Conservation (phyloP, 2,329 filamentous ascomycete species). For the Plectosphaerella sp. region DNA sequence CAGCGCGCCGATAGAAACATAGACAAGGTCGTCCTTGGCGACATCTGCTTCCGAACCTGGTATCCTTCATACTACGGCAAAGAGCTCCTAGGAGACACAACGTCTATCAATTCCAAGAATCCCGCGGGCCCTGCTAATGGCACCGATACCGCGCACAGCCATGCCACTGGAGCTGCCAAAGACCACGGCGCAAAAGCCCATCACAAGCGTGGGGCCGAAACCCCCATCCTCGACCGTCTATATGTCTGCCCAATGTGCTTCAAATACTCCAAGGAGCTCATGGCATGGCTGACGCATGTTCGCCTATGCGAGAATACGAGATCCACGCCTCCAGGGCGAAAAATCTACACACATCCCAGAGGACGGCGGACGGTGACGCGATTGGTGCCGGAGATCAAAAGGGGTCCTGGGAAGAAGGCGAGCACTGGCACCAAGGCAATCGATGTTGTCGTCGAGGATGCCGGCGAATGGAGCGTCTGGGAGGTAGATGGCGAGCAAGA, state of each 20-base stretch:
- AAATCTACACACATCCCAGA: conserved; percentile 65
- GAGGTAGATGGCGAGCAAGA: conserved; percentile 88
- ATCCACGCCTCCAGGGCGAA: conserved; percentile 55
- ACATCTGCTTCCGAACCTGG: conserved; percentile 83
- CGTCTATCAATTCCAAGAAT: conserved; percentile 16
- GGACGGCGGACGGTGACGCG: conserved; percentile 35
- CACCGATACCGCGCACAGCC: neutral
- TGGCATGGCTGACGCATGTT: conserved; percentile 55
- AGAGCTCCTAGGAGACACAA: conserved; percentile 55
- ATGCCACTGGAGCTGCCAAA: conserved; percentile 2
- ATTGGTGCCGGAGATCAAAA: conserved; percentile 20
- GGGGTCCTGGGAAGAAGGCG: conserved; percentile 28
- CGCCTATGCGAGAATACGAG: conserved; percentile 49
- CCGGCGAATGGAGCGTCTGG: conserved; percentile 81
- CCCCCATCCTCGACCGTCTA: conserved; percentile 58
- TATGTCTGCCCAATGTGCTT: conserved; percentile 94
- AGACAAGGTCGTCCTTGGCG: conserved; percentile 79
- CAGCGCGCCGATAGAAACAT: conserved; percentile 67
- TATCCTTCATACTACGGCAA: conserved; percentile 87
- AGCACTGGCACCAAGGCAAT: conserved; percentile 28
- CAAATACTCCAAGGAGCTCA: conserved; percentile 71
- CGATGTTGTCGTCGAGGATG: conserved; percentile 44
- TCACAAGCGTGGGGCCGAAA: conserved; percentile 23
- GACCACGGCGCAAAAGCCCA: conserved; percentile 15
- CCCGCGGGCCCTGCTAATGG: conserved; percentile 3